phyloP scores from a whole-genome alignment of 2,329 filamentous ascomycete species.

The Aureobasidium sp. region DNA sequence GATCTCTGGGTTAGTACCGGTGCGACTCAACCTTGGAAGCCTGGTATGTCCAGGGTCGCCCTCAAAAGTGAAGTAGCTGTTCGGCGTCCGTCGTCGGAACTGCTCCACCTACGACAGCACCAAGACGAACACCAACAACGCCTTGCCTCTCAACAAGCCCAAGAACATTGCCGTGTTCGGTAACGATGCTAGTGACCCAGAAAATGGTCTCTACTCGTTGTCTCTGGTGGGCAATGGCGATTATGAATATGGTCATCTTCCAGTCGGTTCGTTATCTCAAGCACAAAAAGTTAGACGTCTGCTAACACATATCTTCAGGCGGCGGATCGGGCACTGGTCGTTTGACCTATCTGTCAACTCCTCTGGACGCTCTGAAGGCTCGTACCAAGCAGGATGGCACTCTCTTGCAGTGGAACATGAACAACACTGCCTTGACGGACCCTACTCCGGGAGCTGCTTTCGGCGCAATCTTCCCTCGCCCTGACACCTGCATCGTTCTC shows the following conservation, averaged over 20 bases:
- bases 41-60: background rate
- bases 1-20: too few relatives aligned
- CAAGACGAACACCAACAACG: conserved; percentile 44
- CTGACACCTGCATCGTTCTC: conserved; percentile 47
- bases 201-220: conserved; percentile 40
- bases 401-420: conserved; percentile 28
- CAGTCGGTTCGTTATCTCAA: background rate
- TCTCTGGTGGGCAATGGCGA: conserved; percentile 36
- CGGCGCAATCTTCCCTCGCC: conserved; percentile 36
- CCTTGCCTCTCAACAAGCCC: conserved; percentile 44
- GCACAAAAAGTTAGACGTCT: too few relatives aligned
- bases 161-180: conserved; percentile 32
- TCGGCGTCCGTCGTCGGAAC: background rate
- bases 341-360: conserved; percentile 13
- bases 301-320: background rate
- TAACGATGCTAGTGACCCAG: conserved; percentile 33
- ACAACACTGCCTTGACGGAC: conserved; percentile 28
- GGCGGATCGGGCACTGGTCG: conserved; percentile 15
- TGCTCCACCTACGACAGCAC: background rate
- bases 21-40: too few relatives aligned
- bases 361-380: conserved; percentile 19
- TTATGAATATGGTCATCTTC: conserved; percentile 25
- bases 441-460: conserved; percentile 15
- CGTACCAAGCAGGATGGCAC: conserved; percentile 24
- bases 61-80: background rate